phyloP scores from a whole-genome alignment of 2,329 filamentous ascomycete genomes.

The Elsinoe fawcettii region DNA sequence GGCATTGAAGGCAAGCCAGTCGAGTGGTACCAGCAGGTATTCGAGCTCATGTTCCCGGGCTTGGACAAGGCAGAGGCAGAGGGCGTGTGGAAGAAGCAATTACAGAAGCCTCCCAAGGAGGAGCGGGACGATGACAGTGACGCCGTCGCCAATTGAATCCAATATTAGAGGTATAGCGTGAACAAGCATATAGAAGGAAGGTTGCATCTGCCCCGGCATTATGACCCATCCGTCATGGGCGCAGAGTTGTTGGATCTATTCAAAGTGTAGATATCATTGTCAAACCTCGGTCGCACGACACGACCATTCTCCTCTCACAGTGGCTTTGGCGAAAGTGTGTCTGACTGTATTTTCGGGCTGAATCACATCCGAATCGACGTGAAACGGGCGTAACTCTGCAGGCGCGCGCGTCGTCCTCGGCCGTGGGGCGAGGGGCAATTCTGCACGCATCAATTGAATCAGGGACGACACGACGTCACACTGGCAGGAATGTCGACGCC shows the following conservation, averaged over 20 bases:
- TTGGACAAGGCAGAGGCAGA: constrained; percentile 68
- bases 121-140: constrained; percentile 31
- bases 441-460: constrained; percentile 1
- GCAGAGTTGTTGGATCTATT: background rate
- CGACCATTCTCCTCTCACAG: constrained; percentile 1
- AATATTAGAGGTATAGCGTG: background rate
- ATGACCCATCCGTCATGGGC: background rate
- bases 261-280: constrained; percentile 6
- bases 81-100: constrained; percentile 59
- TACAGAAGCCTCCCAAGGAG: constrained; percentile 50
- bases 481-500: background rate
- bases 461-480: constrained; percentile 12
- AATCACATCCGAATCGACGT: background rate
- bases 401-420: background rate
- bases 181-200: background rate
- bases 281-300: background rate
- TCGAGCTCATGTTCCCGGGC: constrained; percentile 79
- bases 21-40: constrained; percentile 90
- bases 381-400: constrained; percentile 11
- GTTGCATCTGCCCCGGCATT: background rate
- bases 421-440: background rate
- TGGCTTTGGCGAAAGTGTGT: background rate
- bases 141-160: background rate
- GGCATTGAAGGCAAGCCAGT: constrained; percentile 87
- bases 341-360: background rate